phyloP scores from a whole-genome alignment of 139 green algal species.

The Picochlorum sp. region DNA sequence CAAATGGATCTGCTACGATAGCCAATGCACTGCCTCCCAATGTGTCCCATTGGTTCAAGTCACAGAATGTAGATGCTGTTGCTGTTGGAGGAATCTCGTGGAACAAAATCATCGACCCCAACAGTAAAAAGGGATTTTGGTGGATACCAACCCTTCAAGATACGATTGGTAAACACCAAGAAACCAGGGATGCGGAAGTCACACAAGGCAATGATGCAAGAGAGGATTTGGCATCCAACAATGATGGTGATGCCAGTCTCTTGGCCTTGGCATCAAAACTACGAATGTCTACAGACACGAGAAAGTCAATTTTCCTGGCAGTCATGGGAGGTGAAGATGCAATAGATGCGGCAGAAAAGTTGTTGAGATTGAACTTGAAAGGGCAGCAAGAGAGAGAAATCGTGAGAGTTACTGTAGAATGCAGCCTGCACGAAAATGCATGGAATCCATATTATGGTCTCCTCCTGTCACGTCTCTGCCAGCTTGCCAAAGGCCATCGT shows the following conservation, averaged over 20 bases:
- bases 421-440: constrained; percentile 53
- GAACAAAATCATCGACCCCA: constrained; percentile 44
- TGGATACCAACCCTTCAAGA: constrained; percentile 47
- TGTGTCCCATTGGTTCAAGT: constrained; percentile 44
- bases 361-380: constrained; percentile 70
- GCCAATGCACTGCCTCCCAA: constrained; percentile 29
- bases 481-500: constrained; percentile 42
- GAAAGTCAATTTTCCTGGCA: constrained; percentile 55
- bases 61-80: constrained; percentile 42
- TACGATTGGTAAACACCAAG: neutral
- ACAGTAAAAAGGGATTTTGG: constrained; percentile 57
- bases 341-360: constrained; percentile 62
- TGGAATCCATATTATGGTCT: constrained; percentile 79
- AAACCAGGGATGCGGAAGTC: neutral
- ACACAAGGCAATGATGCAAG: neutral
- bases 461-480: constrained; percentile 49
- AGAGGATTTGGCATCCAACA: constrained; percentile 2
- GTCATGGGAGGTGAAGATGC: constrained; percentile 73
- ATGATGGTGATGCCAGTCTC: constrained; percentile 28
- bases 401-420: constrained; percentile 67
- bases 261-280: constrained; percentile 49
- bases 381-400: constrained; percentile 67
- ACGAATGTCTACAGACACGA: constrained; percentile 59
- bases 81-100: constrained; percentile 55
- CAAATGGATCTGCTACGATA: neutral